These are phyloP conservation scores for Exophiala dermatitidis DNA, from an alignment of 2,329 filamentous ascomycete species.

Conservation along the genomic window DNA sequence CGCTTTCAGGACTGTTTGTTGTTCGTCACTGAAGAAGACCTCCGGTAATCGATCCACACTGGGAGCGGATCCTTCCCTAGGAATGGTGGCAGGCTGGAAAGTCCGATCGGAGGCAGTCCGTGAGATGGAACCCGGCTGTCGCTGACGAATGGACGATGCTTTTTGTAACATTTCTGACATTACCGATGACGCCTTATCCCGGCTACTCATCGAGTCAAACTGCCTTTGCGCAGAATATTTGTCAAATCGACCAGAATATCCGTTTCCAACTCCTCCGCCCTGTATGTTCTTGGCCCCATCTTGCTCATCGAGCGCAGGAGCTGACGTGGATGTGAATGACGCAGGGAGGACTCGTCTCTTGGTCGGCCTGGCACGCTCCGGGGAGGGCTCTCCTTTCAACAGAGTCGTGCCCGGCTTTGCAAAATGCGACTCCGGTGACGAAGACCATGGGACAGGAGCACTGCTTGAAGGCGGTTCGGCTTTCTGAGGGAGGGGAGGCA, in stretches of 20 bases:
- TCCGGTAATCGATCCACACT: constrained; percentile 32
- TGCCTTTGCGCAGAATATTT: constrained; percentile 5
- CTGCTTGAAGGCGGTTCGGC: constrained; percentile 43
- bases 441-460: constrained; percentile 63
- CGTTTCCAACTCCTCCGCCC: not conserved
- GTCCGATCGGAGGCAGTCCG: constrained; percentile 9
- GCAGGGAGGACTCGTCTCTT: constrained; percentile 60
- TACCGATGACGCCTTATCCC: constrained; percentile 6
- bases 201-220: not conserved
- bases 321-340: constrained; percentile 32
- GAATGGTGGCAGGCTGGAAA: not conserved
- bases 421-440: constrained; percentile 43
- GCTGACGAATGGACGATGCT: constrained; percentile 11
- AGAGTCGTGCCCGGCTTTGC: constrained; percentile 9
- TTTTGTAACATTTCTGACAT: constrained; percentile 21
- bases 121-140: constrained; percentile 5
- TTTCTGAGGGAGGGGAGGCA: constrained; percentile 26
- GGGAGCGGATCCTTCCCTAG: constrained; percentile 12
- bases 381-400: constrained; percentile 20
- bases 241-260: constrained; percentile 2
- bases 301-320: constrained; percentile 7
- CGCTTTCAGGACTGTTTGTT: constrained; percentile 72
- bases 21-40: constrained; percentile 65
- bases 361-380: constrained; percentile 33
- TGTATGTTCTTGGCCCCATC: not conserved